A percentile compares a stretch with the other conserved stretches of the same genome.
phyloP scores from a whole-genome alignment of 371 early-diverging fungal genomes.

The Batrachochytrium dendrobatidis region DNA sequence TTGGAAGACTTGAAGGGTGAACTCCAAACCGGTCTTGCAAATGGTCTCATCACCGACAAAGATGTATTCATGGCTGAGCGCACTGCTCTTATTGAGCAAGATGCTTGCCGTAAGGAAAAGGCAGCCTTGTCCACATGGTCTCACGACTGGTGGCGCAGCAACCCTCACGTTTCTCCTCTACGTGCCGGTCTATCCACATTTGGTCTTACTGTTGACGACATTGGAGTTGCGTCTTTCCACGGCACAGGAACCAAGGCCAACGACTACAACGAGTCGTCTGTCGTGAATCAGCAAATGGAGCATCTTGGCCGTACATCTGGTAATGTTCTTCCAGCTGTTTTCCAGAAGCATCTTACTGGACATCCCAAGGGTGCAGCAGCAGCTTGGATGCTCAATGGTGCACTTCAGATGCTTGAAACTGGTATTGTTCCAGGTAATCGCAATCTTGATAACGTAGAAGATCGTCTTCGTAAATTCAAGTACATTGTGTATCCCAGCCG shows the following conservation, averaged over 20 bases:
- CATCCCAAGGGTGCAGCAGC: slow-evolving; percentile 97
- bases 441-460: slow-evolving; percentile 91
- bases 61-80: slow-evolving; percentile 72
- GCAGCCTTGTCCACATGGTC: slow-evolving; percentile 76
- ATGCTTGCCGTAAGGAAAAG: slow-evolving; percentile 72
- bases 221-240: slow-evolving; percentile 96
- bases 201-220: slow-evolving; percentile 88
- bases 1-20: slow-evolving; percentile 60
- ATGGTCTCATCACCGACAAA: slow-evolving; percentile 25
- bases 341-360: slow-evolving; percentile 94
- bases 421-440: slow-evolving; percentile 93
- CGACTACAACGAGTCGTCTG: slow-evolving; percentile 92
- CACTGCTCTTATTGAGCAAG: slow-evolving; percentile 74
- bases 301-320: slow-evolving; percentile 88
- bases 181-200: slow-evolving; percentile 87
- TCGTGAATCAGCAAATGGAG: slow-evolving; percentile 76
- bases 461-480: slow-evolving; percentile 68
- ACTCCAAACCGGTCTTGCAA: slow-evolving; percentile 49
- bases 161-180: slow-evolving; percentile 79
- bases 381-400: slow-evolving; percentile 96
- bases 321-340: slow-evolving; percentile 71
- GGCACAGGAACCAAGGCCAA: slow-evolving; percentile 95
- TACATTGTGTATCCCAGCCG: slow-evolving; percentile 82
- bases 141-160: slow-evolving; percentile 80
- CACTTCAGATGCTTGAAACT: slow-evolving; percentile 78